These are phyloP conservation scores for Epichloe uncinata DNA, from an alignment of 2,329 filamentous ascomycete species.

Conservation along the genomic window DNA sequence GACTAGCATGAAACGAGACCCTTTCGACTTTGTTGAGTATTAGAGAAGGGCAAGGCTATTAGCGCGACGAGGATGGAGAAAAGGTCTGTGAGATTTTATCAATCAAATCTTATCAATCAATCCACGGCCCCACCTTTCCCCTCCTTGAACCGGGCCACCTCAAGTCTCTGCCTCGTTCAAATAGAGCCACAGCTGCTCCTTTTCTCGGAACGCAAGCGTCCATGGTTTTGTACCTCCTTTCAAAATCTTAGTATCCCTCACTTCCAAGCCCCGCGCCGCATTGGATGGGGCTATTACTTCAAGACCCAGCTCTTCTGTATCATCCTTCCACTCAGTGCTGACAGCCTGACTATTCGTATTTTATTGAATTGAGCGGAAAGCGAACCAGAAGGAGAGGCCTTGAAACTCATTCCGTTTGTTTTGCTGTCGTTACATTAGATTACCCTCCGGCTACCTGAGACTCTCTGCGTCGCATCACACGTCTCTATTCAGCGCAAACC, in stretches of 20 bases:
- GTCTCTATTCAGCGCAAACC: background rate
- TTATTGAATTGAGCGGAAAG: background rate
- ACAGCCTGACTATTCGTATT: background rate
- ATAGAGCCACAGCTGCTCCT: conserved; percentile 5
- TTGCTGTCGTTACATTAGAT: background rate
- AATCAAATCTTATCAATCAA: conserved; percentile 38
- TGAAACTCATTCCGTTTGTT: background rate
- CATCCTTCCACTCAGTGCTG: background rate
- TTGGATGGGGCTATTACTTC: background rate
- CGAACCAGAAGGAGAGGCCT: background rate
- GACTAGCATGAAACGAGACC: too few relatives aligned
- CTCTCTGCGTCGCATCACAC: background rate
- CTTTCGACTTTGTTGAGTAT: too few relatives aligned
- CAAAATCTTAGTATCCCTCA: background rate
- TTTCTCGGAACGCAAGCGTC: background rate
- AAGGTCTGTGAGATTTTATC: conserved; percentile 19
- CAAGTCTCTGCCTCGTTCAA: conserved; percentile 1
- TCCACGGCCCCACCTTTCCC: conserved; percentile 19
- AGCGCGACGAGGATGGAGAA: background rate
- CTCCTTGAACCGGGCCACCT: conserved; percentile 22
- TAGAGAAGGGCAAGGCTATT: background rate
- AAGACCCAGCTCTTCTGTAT: background rate
- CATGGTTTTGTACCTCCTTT: background rate
- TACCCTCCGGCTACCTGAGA: background rate
- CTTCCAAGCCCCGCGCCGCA: background rate